Evolutionary conservation across 495 filamentous ascomycete species (phyloP), one percentile per base, ranked within the genome.

Genomic region (Friedmanniomyces endolithicus): DNA sequence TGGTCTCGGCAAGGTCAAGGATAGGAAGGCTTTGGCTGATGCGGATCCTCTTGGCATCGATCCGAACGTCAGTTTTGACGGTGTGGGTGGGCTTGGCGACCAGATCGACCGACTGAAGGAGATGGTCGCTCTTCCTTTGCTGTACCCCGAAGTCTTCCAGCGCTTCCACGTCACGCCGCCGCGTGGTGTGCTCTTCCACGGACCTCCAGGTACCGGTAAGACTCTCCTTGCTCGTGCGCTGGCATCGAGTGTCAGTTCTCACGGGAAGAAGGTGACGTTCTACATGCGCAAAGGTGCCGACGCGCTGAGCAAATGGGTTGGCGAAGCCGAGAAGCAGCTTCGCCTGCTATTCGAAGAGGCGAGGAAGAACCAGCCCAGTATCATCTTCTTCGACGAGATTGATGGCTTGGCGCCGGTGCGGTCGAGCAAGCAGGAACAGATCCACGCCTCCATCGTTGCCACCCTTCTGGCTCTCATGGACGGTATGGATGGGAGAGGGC

Each of bases 351-450:
- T 98, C 61, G 92, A 98, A 61, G 94, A 98, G 69, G 92, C 92
- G 14, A 79, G 88, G 59, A 89, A 86, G 65, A 96, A 81, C 9
- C 94, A 97, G 65, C 92, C 92, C 0, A 95, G 89, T 65, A 98
- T 98, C 68, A 98, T 98, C 64, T 98, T 98, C 73, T 98, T 98
- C 61, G 92, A 98, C 68, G 92, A 98, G 67, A 98, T 98, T 57
- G 92, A 98, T 71, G 92, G 81, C 29, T 77, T 98, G 55, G 92
- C 92, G 1, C 92, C 92, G 45, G 90, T 96, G 11, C 80, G 92
- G 53, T 97, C 94, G 14, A 94, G 88, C 66, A 97, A 96, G 60
- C 88, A 95, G 69, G 94, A 98, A 60, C 92, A 98, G 70, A 97
- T 95, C 50, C 92, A 98, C 72, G 87, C 94, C 14, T 96, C 90